Percentiles rank a stretch among this genome's conserved stretches.
phyloP scores from a whole-genome alignment of 2,329 filamentous ascomycete species.

The Drechmeria coniospora region DNA sequence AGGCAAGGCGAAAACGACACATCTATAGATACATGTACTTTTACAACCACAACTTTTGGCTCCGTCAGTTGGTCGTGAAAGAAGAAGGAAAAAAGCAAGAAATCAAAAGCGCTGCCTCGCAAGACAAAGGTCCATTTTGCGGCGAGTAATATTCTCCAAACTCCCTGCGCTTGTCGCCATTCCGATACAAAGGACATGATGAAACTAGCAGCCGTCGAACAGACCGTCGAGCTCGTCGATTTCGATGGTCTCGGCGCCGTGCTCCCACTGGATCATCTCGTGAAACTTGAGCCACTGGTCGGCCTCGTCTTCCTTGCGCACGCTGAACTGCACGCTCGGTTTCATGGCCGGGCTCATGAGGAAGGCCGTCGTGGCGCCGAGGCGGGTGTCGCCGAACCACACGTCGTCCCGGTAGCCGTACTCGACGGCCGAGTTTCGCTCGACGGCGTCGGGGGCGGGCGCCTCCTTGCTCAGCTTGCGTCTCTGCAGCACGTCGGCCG shows the following conservation, averaged over 20 bases:
- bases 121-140: neutral
- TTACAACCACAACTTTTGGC: conserved; percentile 9
- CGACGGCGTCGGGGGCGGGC: conserved; percentile 12
- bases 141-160: conserved; percentile 1
- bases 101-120: neutral
- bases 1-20: conserved; percentile 8
- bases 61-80: no score
- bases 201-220: conserved; percentile 53
- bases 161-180: conserved; percentile 8
- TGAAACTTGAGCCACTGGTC: conserved; percentile 25
- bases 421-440: conserved; percentile 16
- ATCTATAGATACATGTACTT: conserved; percentile 18
- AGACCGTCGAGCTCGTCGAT: conserved; percentile 86
- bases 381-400: conserved; percentile 34
- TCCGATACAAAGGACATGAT: conserved; percentile 2
- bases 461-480: conserved; percentile 37
- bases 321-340: conserved; percentile 14
- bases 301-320: conserved; percentile 22
- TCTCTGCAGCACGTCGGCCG: conserved; percentile 68
- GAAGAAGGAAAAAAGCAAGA: conserved; percentile 1
- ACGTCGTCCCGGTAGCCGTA: conserved; percentile 30
- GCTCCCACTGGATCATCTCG: conserved; percentile 39
- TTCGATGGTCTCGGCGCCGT: conserved; percentile 76
- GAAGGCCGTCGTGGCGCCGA: conserved; percentile 23
- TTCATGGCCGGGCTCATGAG: conserved; percentile 40